Evolutionary conservation across 305 asterid species (phyloP).

Genomic region (Fraxinus xanthoxyloides): DNA sequence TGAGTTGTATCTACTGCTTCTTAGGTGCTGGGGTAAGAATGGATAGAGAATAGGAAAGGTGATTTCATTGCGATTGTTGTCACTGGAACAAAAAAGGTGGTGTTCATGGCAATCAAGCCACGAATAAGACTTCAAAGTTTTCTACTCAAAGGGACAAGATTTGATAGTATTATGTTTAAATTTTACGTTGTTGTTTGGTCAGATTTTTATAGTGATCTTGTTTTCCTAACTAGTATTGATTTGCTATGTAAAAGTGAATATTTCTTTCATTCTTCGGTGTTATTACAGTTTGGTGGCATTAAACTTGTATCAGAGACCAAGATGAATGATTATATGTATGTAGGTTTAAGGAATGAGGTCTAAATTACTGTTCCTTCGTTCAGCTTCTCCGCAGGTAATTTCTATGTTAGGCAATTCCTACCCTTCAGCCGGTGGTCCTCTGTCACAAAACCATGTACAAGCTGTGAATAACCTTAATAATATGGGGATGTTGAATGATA

Average conservation of each 20-base stretch:
- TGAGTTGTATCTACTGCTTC: neutral
- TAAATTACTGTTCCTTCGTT: conserved; percentile 34
- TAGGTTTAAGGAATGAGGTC: conserved; percentile 19
- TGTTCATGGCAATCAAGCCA: neutral
- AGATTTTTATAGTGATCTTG: neutral
- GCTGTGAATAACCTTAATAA: conserved; percentile 62
- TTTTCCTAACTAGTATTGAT: neutral
- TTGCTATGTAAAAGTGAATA: neutral
- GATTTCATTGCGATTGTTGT: neutral
- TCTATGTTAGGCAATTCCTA: conserved; percentile 86
- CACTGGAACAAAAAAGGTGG: conserved; percentile 7
- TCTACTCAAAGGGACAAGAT: neutral
- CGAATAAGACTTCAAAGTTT: neutral
- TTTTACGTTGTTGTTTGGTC: neutral
- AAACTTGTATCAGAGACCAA: conserved; percentile 10
- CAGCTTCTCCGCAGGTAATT: conserved; percentile 96
- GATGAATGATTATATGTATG: conserved; percentile 10
- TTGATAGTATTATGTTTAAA: neutral
- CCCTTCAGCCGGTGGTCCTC: conserved; percentile 80
- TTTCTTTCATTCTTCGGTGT: conserved; percentile 3
- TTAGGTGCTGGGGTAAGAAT: neutral
- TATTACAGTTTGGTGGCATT: conserved; percentile 3
- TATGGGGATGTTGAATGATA: conserved; percentile 85
- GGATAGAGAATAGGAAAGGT: neutral
- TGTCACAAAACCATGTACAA: conserved; percentile 86